Base-by-base conservation (phyloP, 768 basidiomycete species). In the Collybia nuda region DNA sequence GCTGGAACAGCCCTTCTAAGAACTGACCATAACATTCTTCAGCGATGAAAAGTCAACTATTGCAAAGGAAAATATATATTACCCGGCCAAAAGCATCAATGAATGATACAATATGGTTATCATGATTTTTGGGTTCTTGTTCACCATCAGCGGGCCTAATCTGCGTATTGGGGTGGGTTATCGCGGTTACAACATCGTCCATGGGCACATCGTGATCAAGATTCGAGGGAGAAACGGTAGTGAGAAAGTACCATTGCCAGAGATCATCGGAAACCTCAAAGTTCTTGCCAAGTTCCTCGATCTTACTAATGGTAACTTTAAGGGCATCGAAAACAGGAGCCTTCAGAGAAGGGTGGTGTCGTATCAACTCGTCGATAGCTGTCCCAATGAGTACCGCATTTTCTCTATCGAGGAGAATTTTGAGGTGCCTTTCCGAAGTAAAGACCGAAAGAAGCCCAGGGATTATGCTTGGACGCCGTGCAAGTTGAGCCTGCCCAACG, bases 1-100 rank as follows among this genome's bases (percentile, higher is more conserved):
- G 94, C 60, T 95, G 93, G 73, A 98, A 95, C 37, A 98, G 78
- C 5, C 97, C 95, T 66, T 95, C 93, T 47, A 95, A 77, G 67
- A 97, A 95, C 92, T 95, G 44, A 35, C n/a, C 52, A 28, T 40
- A 40, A 44, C 39, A 49, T 44, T 54, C 19, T 46, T 37, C 17
- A 38, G 32, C 12, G 3, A 37, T 14, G 32, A 32, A 32, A 6
- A 11, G 32, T 11, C 6, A 32, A 32, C 32, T 11, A 32, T 32
- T 32, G 14, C 3, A 11, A 32, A 32, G n/a, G n/a, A n/a, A n/a
- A n/a, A n/a, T n/a, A 32, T 11, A 32, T 62, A 81, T 68, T 67
- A 91, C 91, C 61, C 89, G 79, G 49, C 88, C 85, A 47, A 92
- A 71, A 37, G 88, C 78, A 63, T 93, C 91, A 42, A 93, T 84